Evolutionary conservation across 2,329 filamentous ascomycete genomes (phyloP).

Genomic region (Arthroderma uncinatum): DNA sequence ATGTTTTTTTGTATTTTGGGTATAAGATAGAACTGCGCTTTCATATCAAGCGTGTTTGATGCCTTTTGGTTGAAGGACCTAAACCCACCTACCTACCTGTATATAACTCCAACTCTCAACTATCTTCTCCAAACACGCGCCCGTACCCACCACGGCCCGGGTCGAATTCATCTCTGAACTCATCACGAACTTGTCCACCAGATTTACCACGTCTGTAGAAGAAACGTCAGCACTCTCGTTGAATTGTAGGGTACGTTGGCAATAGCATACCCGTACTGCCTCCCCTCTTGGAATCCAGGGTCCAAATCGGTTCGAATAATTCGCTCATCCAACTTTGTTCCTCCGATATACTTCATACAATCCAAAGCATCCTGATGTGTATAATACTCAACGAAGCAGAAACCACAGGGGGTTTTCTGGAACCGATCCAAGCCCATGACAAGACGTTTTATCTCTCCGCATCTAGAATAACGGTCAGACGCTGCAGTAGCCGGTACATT

Average conservation of each 20-base stretch:
- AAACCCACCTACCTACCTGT: slow-evolving; percentile 29
- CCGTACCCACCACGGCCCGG: slow-evolving; percentile 86
- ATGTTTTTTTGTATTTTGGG: not conserved
- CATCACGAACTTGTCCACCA: slow-evolving; percentile 91
- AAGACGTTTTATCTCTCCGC: slow-evolving; percentile 94
- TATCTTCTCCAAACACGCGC: slow-evolving; percentile 57
- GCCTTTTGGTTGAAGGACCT: not conserved
- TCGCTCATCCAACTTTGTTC: slow-evolving; percentile 94
- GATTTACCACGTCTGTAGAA: slow-evolving; percentile 63
- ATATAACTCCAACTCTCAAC: slow-evolving; percentile 51
- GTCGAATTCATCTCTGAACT: slow-evolving; percentile 95
- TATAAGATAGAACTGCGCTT: slow-evolving; percentile 9
- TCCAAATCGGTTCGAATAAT: slow-evolving; percentile 93
- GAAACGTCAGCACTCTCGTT: not conserved
- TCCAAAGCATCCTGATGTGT: slow-evolving; percentile 94
- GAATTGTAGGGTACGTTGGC: not conserved
- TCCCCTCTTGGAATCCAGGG: slow-evolving; percentile 87
- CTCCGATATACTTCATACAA: slow-evolving; percentile 96
- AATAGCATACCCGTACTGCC: slow-evolving; percentile 65
- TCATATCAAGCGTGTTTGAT: too few species aligned
- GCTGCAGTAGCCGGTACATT: too few species aligned
- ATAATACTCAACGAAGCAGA: slow-evolving; percentile 99
- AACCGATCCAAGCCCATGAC: slow-evolving; percentile 97
- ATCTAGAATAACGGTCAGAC: slow-evolving; percentile 32
- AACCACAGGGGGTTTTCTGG: slow-evolving; percentile 95